phyloP scores from a whole-genome alignment of 2,329 filamentous ascomycete species.

The Penicillium capsulatum region DNA sequence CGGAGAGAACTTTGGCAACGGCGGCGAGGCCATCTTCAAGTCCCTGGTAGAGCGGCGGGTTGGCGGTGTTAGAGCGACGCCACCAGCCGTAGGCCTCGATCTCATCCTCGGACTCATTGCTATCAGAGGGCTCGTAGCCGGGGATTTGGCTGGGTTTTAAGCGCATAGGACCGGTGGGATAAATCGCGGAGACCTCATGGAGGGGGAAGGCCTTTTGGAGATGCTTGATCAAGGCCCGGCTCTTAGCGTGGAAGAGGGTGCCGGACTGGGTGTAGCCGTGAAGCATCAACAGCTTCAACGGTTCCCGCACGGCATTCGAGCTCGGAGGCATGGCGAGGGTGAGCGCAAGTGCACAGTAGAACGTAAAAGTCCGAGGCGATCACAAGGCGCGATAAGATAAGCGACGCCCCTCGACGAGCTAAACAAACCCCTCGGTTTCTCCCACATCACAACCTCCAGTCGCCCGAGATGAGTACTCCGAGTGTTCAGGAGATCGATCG shows the following conservation, averaged over 20 bases:
- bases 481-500: constrained; percentile 17
- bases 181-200: constrained; percentile 58
- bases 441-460: constrained; percentile 9
- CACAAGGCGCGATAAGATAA: not conserved
- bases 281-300: constrained; percentile 68
- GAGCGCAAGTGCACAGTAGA: constrained; percentile 3
- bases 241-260: constrained; percentile 78
- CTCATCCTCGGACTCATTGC: constrained; percentile 45
- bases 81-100: constrained; percentile 82
- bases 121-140: constrained; percentile 54
- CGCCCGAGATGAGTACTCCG: constrained; percentile 8
- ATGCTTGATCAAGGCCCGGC: constrained; percentile 77
- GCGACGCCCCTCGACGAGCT: not conserved
- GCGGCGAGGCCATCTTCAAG: constrained; percentile 64
- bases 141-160: constrained; percentile 65
- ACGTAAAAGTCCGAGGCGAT: not conserved
- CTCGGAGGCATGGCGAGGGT: constrained; percentile 17
- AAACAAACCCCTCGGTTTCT: not conserved
- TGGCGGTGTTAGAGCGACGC: constrained; percentile 58
- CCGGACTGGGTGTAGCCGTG: constrained; percentile 92
- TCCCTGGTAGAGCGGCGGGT: constrained; percentile 60
- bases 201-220: constrained; percentile 68
- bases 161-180: constrained; percentile 64
- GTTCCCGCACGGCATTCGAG: constrained; percentile 19
- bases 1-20: constrained; percentile 59